Base-by-base conservation (phyloP, 441 rosid species). In the Brassica balearica region DNA sequence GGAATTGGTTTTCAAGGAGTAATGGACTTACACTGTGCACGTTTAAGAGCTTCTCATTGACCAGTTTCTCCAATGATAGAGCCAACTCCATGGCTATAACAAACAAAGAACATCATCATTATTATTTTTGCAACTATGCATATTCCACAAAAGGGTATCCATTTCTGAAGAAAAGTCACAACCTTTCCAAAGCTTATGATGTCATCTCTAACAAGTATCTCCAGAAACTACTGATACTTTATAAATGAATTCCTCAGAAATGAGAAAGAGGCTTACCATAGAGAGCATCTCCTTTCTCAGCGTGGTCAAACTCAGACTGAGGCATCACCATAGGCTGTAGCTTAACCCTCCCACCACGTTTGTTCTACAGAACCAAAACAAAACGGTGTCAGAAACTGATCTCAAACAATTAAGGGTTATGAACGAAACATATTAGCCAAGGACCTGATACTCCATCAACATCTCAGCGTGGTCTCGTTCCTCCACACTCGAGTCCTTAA, bases 71-170 rank as follows among this genome's bases (percentile, higher is more conserved):
- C 86, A 95, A 67, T 3, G 96, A 88, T 53, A 95, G 80, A 20
- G 98, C 85, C 2, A 95, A 46, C 82, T 95, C 99, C 97, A 93
- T 90, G 3, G 99, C 98, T 95, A 74, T 27, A 86, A 73, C 74
- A 77, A 46, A 29, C 1, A 69, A 71, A 38, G 22, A 72, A 59
- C 20, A 75, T 59, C 1, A 56, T 11, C 1, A 56, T 17, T 3
- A 8, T 43, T 27, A 8, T 3, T 38, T 38, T 76, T 14, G 15
- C 15, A 46, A 48, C 19, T 29, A 62, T 53, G 14, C 29, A 38
- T 17, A 53, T 17, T 69, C 51, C 48, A 10, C 56, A 51, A 38
- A 51, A 51, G 56, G 56, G 56, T 58, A 36, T 59, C 25, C 2
- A 2, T 34, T 34, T 10, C 53, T 56, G 5, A 41, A 22, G 17